Conservation (phyloP, 2,329 filamentous ascomycete genomes). For the Penicillium sp. region DNA sequence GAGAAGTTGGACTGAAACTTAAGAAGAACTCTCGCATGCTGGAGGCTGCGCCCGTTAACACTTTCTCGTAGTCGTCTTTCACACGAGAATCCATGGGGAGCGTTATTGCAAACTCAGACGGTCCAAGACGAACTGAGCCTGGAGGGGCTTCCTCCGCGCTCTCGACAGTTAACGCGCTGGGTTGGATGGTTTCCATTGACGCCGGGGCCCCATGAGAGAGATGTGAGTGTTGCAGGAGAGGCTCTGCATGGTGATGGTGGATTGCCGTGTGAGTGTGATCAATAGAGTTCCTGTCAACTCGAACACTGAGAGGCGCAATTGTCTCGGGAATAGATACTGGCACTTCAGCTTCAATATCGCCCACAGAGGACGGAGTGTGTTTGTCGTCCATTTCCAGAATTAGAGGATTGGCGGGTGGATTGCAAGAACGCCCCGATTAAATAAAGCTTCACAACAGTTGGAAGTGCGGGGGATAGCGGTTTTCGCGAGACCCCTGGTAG, state of each 20-base stretch:
- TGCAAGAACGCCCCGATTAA: no score
- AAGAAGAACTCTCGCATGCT: conserved; percentile 31
- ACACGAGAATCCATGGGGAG: conserved; percentile 46
- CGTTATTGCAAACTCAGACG: conserved; percentile 41
- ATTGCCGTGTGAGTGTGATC: conserved; percentile 23
- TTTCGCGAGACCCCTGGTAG: background rate
- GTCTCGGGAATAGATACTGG: conserved; percentile 29
- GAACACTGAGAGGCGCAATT: conserved; percentile 36
- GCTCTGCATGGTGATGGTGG: conserved; percentile 22
- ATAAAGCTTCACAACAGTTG: no score
- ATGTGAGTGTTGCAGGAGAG: conserved; percentile 29
- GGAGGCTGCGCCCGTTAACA: conserved; percentile 30
- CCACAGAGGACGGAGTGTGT: conserved; percentile 43
- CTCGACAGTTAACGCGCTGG: conserved; percentile 34
- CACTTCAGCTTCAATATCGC: conserved; percentile 38
- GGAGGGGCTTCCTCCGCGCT: conserved; percentile 26
- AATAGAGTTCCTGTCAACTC: conserved; percentile 31
- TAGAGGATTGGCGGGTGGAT: background rate
- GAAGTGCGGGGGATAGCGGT: background rate
- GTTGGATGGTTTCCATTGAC: conserved; percentile 37
- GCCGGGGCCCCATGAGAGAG: conserved; percentile 22
- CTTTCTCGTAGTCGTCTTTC: conserved; percentile 43
- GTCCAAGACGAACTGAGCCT: conserved; percentile 37
- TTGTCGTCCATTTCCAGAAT: conserved; percentile 12
- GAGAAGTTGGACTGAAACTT: conserved; percentile 13